Conservation (phyloP, 2,329 filamentous ascomycete genomes). For the Emergomyces orientalis region DNA sequence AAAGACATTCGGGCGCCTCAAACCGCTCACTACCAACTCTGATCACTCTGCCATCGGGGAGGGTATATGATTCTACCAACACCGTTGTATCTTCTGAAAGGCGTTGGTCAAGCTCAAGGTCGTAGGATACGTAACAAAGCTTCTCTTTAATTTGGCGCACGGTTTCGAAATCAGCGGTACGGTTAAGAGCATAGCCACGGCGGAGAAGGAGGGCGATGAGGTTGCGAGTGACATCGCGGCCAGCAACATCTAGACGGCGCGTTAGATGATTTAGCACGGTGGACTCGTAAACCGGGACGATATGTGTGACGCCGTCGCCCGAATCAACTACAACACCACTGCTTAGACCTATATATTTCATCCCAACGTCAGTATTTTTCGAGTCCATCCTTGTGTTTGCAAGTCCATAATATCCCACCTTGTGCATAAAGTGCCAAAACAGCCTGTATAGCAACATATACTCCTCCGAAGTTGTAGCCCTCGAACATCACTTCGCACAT, state of each 20-base stretch:
- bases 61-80: slow-evolving; percentile 91
- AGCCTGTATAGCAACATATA: slow-evolving; percentile 96
- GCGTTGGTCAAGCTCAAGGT: slow-evolving; percentile 89
- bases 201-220: slow-evolving; percentile 89
- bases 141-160: slow-evolving; percentile 99
- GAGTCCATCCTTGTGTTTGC: background rate
- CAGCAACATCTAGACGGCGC: slow-evolving; percentile 84
- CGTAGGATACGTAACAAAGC: slow-evolving; percentile 98
- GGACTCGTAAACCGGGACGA: slow-evolving; percentile 96
- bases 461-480: slow-evolving; percentile 87
- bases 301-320: slow-evolving; percentile 95
- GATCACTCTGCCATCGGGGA: slow-evolving; percentile 93
- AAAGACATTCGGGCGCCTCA: slow-evolving; percentile 94
- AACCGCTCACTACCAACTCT: slow-evolving; percentile 94
- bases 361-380: background rate
- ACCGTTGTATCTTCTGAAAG: slow-evolving; percentile 96
- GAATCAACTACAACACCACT: slow-evolving; percentile 98
- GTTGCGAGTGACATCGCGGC: slow-evolving; percentile 95
- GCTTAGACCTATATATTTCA: slow-evolving; percentile 54
- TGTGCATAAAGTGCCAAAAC: slow-evolving; percentile 94
- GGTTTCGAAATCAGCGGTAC: slow-evolving; percentile 97
- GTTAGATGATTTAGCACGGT: slow-evolving; percentile 97
- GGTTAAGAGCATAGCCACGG: slow-evolving; percentile 91
- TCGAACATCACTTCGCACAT: slow-evolving; percentile 99
- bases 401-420: slow-evolving; percentile 46